Evolutionary conservation across 2,329 filamentous ascomycete species (phyloP), one percentile per base, ranked within the genome.

Genomic region (Truncatella angustata): DNA sequence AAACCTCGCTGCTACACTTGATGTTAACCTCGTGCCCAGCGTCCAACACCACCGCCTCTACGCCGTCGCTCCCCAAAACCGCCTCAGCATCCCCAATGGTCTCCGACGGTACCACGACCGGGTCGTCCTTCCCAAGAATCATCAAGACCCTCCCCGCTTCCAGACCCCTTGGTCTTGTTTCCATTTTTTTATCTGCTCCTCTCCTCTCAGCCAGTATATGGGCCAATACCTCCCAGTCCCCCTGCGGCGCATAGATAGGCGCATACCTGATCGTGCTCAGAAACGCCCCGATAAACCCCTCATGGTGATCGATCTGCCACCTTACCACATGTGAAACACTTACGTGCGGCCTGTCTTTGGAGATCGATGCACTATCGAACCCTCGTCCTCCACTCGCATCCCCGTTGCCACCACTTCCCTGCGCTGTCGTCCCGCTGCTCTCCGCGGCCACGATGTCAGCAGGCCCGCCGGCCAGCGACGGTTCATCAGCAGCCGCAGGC

Each of bases 11-110:
- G n/a, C n/a, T n/a, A 73, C 70, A 3, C 81, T 81, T 51, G 77
- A 78, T 11, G 80, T 80, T 56, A 90, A 91, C 72, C 61, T 90
- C 87, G 64, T 91, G 88, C 0, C 86, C 87, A 4, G 81, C 85
- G 21, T 81, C 75, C 14, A 90, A 61, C 21, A 80, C 69, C 37
- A 76, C 71, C 46, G 85, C 76, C 52, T 80, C 74, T 3, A 86
- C 76, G 51, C 65, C 74, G 5, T 86, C 82, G 21, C 73, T 68
- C 3, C 85, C 84, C 20, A 91, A 66, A 12, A 79, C 77, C 10
- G 70, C 70, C 9, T 69, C 73, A 2, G 80, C 82, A 66, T 91
- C 88, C 40, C 81, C 76, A 1, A 80, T 69, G 21, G 85, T 69
- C 69, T 91, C 87, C 6, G 84, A 76, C 51, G 76, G 76, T n/a